These are phyloP conservation scores for Colletotrichum ledebouriae DNA, from an alignment of 2,329 filamentous ascomycete genomes.

Conservation along the genomic window DNA sequence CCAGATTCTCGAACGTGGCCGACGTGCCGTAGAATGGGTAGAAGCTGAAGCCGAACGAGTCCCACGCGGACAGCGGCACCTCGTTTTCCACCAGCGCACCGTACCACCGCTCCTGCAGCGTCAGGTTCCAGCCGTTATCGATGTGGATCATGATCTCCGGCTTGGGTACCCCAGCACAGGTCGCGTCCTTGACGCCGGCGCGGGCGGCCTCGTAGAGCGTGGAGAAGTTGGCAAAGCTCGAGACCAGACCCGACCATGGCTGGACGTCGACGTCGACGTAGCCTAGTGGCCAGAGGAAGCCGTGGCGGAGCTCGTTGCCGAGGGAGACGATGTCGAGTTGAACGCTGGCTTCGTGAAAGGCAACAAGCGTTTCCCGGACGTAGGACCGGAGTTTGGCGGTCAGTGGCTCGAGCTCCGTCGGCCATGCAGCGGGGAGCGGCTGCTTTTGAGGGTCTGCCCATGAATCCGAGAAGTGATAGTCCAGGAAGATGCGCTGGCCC, in stretches of 20 bases:
- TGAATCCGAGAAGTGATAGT: slow-evolving; percentile 50
- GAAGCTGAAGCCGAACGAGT: slow-evolving; percentile 35
- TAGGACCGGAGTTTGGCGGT: slow-evolving; percentile 50
- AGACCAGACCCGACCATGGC: slow-evolving; percentile 48
- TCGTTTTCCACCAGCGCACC: slow-evolving; percentile 35
- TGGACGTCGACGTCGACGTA: slow-evolving; percentile 51
- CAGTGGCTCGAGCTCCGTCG: slow-evolving; percentile 49
- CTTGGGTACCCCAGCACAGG: slow-evolving; percentile 42
- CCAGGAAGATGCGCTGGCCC: slow-evolving; percentile 54
- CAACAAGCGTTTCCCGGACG: slow-evolving; percentile 52
- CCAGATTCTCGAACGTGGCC: slow-evolving; percentile 37
- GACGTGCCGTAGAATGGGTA: slow-evolving; percentile 40
- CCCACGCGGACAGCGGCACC: slow-evolving; percentile 38
- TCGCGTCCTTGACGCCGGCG: slow-evolving; percentile 35
- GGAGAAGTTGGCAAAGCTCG: slow-evolving; percentile 50
- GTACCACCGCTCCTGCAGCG: slow-evolving; percentile 39
- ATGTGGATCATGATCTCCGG: slow-evolving; percentile 40
- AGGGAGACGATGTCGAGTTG: slow-evolving; percentile 54
- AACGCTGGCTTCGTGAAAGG: slow-evolving; percentile 55
- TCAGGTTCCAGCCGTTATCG: slow-evolving; percentile 41
- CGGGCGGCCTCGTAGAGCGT: slow-evolving; percentile 47
- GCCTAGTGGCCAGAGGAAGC: slow-evolving; percentile 52
- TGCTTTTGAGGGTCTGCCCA: slow-evolving; percentile 55
- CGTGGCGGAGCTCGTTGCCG: slow-evolving; percentile 53
- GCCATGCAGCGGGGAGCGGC: slow-evolving; percentile 51